Evolutionary conservation across 2,329 filamentous ascomycete species (phyloP).

Genomic region (Sporothrix protearum): DNA sequence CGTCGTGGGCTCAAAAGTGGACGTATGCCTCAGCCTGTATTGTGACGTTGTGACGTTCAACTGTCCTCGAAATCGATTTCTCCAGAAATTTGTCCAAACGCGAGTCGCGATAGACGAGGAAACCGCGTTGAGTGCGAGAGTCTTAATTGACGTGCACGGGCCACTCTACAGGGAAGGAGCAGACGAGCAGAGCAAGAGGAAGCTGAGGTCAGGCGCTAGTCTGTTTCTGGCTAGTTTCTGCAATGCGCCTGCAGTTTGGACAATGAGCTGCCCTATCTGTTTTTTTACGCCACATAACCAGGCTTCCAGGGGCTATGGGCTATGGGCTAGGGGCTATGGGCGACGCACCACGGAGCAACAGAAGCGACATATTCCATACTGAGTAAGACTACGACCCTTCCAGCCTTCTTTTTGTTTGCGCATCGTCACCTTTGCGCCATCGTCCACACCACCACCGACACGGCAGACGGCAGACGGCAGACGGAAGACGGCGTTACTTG

Average conservation of each 20-base stretch:
- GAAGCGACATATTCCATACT: not conserved
- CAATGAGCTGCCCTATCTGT: conserved; percentile 4
- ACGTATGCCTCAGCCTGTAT: not conserved
- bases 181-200: not conserved
- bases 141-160: conserved; percentile 21
- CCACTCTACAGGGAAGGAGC: conserved; percentile 5
- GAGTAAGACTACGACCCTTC: not conserved
- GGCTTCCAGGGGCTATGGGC: conserved; percentile 16
- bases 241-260: not conserved
- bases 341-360: not conserved
- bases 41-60: no score
- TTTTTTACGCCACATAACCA: conserved; percentile 14
- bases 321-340: no score
- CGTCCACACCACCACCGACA: conserved; percentile 1
- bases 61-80: not conserved
- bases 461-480: not conserved
- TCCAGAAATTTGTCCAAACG: conserved; percentile 18
- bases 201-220: conserved; percentile 7
- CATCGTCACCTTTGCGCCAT: not conserved
- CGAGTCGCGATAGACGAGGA: conserved; percentile 23
- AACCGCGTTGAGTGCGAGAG: conserved; percentile 25
- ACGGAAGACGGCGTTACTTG: not conserved
- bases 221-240: not conserved
- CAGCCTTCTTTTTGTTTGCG: not conserved
- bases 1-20: not conserved